These are phyloP conservation scores for Eutrema heterophyllum DNA, from an alignment of 345 rosid species.

Conservation along the genomic window DNA sequence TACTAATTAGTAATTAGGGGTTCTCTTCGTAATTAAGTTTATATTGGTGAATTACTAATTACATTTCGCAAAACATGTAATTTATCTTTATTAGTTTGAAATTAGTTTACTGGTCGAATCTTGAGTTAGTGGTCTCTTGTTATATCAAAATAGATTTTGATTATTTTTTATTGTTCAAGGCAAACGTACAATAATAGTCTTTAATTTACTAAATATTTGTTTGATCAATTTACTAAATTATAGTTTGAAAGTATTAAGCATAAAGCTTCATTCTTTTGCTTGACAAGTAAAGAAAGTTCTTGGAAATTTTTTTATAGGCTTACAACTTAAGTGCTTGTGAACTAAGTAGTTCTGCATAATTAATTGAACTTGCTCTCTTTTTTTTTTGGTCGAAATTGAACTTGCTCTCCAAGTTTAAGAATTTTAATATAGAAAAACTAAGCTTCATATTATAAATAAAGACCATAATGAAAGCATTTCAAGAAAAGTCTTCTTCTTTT, in stretches of 20 bases:
- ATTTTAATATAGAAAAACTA: not conserved
- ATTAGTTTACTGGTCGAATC: not conserved
- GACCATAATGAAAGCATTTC: not conserved
- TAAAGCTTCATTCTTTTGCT: no score
- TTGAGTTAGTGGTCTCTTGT: not conserved
- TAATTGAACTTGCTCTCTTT: not conserved
- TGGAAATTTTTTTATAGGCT: not conserved
- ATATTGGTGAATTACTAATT: not conserved
- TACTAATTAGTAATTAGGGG: not conserved
- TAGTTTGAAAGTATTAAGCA: no score
- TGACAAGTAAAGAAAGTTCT: not conserved
- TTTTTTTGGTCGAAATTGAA: no score
- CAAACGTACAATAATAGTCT: not conserved
- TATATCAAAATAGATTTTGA: not conserved
- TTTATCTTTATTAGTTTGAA: not conserved
- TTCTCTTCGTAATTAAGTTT: not conserved
- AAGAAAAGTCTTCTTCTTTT: conserved; percentile 17
- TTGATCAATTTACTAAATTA: no score
- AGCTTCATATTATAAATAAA: not conserved
- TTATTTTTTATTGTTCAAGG: not conserved
- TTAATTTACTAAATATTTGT: not conserved
- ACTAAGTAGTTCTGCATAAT: not conserved
- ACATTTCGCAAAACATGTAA: not conserved
- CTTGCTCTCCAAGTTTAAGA: not conserved
- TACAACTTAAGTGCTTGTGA: conserved; percentile 6